A percentile compares a stretch with the other conserved stretches of the same genome.
These are phyloP conservation scores for Symbiodinium pilosum DNA, from an alignment of 73 alveolate genomes.

Conservation along the genomic window DNA sequence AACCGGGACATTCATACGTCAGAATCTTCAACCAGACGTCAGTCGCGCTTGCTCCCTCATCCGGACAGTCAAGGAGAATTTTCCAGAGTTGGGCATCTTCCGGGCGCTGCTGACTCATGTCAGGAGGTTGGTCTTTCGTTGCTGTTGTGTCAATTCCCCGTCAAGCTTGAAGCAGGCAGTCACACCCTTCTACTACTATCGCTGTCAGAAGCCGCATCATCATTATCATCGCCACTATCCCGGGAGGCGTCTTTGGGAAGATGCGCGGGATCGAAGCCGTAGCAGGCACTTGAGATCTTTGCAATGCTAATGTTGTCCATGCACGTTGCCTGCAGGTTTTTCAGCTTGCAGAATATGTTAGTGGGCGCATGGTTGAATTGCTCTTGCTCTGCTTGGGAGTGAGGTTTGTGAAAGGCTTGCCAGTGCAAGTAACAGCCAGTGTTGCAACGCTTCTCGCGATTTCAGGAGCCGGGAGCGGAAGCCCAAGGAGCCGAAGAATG, in stretches of 20 bases:
- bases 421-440: neutral
- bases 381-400: no score
- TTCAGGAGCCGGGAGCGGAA: conserved; percentile 1
- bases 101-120: conserved; percentile 43
- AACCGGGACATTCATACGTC: no score
- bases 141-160: neutral
- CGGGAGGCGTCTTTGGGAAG: conserved; percentile 41
- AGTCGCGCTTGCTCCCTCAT: no score
- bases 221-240: no score
- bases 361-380: no score
- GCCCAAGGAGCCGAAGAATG: neutral
- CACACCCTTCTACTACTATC: no score
- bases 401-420: no score
- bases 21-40: no score
- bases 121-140: neutral
- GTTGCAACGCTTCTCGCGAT: neutral
- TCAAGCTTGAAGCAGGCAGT: neutral
- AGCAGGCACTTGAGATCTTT: conserved; percentile 34
- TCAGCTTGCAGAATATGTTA: no score
- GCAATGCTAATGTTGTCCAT: no score
- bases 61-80: neutral
- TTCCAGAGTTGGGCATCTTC: conserved; percentile 57
- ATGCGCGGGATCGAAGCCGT: conserved; percentile 78
- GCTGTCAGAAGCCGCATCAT: no score
- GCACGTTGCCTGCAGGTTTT: no score